Conservation (phyloP, 495 filamentous ascomycete species). For the Hypoxylon fragiforme region DNA sequence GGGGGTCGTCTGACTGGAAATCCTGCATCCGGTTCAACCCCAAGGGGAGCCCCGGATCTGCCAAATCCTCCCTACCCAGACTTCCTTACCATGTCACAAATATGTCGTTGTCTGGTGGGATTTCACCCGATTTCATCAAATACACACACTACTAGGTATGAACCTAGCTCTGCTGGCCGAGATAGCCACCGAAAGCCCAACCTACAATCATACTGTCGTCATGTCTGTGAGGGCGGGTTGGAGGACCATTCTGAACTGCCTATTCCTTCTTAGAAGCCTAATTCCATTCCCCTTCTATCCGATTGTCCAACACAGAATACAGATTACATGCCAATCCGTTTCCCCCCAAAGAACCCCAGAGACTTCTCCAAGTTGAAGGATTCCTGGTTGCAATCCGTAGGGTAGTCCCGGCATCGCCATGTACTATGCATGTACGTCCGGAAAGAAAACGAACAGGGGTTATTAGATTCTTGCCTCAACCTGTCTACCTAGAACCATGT, state of each 20-base stretch:
- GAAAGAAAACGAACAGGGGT: no score
- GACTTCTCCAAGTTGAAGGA: slow-evolving; percentile 3
- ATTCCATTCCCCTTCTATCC: slow-evolving; percentile 25
- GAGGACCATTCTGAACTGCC: slow-evolving; percentile 19
- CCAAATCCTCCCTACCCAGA: slow-evolving; percentile 11
- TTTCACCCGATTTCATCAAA: slow-evolving; percentile 20
- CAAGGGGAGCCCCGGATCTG: slow-evolving; percentile 33
- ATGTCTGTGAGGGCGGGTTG: slow-evolving; percentile 25
- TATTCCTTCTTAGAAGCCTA: slow-evolving; percentile 27
- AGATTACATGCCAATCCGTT: slow-evolving; percentile 16
- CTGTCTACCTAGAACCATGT: no score
- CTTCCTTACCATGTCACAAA: background rate
- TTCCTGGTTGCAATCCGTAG: slow-evolving; percentile 14
- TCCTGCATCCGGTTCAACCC: slow-evolving; percentile 33
- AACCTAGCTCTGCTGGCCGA: slow-evolving; percentile 7
- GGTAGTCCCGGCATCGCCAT: slow-evolving; percentile 19
- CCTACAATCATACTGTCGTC: slow-evolving; percentile 32
- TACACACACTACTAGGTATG: no score
- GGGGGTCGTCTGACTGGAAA: slow-evolving; percentile 35
- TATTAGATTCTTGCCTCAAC: no score
- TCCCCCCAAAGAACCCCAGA: slow-evolving; percentile 22
- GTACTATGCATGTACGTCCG: background rate
- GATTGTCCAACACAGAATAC: slow-evolving; percentile 17
- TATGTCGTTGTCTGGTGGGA: slow-evolving; percentile 24
- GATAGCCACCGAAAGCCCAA: slow-evolving; percentile 18